Percentiles rank a stretch among this genome's conserved stretches.
These are phyloP conservation scores for Fusarium sulawesiense DNA, from an alignment of 2,329 filamentous ascomycete species.

Conservation along the genomic window DNA sequence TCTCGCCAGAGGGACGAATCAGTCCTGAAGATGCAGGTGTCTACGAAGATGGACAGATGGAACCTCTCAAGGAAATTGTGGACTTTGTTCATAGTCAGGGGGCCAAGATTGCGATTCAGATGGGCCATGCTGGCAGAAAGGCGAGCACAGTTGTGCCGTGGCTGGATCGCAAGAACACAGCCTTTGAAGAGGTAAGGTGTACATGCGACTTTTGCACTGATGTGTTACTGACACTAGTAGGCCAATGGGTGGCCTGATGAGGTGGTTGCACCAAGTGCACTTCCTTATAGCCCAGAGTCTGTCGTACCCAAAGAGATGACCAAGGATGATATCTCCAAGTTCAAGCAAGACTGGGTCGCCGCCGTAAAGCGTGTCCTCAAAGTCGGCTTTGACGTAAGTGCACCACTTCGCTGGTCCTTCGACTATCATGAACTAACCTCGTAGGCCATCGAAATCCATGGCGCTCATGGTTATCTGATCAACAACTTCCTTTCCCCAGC, in stretches of 20 bases:
- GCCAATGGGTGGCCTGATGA: slow-evolving; percentile 45
- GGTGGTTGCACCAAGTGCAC: slow-evolving; percentile 37
- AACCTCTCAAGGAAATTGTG: slow-evolving; percentile 65
- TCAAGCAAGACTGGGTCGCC: slow-evolving; percentile 39
- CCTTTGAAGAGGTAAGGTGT: slow-evolving; percentile 37
- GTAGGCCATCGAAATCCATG: slow-evolving; percentile 50
- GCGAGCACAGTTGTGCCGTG: slow-evolving; percentile 53
- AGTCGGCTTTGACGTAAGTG: slow-evolving; percentile 39
- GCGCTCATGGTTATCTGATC: slow-evolving; percentile 64
- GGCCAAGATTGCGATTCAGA: slow-evolving; percentile 74
- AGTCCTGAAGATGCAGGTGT: slow-evolving; percentile 75
- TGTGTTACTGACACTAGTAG: slow-evolving; percentile 3
- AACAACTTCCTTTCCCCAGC: slow-evolving; percentile 61
- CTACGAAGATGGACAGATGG: slow-evolving; percentile 78
- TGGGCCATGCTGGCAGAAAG: slow-evolving; percentile 75
- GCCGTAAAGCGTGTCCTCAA: slow-evolving; percentile 37
- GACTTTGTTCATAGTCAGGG: slow-evolving; percentile 72
- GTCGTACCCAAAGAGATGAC: slow-evolving; percentile 40
- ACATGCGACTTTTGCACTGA: rapidly evolving
- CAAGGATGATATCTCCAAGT: slow-evolving; percentile 38
- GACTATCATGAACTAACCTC: not conserved
- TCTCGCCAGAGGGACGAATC: slow-evolving; percentile 75
- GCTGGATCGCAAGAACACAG: slow-evolving; percentile 42
- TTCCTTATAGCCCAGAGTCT: slow-evolving; percentile 39
- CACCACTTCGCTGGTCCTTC: too few species aligned